These are phyloP conservation scores for Cryphonectria radicalis DNA, from an alignment of 2,329 filamentous ascomycete genomes.

Conservation along the genomic window DNA sequence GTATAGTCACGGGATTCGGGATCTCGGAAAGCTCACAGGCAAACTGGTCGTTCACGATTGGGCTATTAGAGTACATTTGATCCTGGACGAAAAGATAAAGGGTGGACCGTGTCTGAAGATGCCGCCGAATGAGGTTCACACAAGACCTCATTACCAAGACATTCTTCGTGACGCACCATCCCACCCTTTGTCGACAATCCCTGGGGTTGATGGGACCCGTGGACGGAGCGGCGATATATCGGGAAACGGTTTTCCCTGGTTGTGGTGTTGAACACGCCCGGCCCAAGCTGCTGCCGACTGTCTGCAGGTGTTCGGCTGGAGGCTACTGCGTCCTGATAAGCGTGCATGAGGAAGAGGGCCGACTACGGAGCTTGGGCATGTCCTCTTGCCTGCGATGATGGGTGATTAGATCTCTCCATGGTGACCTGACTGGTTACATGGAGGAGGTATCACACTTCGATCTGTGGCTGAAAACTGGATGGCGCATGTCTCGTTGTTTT, in stretches of 20 bases:
- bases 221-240: constrained; percentile 60
- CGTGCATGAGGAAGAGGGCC: constrained; percentile 45
- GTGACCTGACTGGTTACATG: constrained; percentile 59
- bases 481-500: constrained; percentile 57
- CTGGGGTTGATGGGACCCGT: constrained; percentile 37
- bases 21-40: constrained; percentile 53
- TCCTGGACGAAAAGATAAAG: neutral
- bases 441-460: constrained; percentile 70
- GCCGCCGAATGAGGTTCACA: neutral
- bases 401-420: neutral
- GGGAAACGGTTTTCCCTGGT: constrained; percentile 62
- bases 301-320: constrained; percentile 2
- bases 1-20: constrained; percentile 48
- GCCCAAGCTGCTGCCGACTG: constrained; percentile 16
- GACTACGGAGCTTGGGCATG: constrained; percentile 36
- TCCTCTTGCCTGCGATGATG: constrained; percentile 42
- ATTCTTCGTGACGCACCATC: constrained; percentile 36
- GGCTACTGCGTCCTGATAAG: constrained; percentile 32
- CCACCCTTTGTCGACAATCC: constrained; percentile 44
- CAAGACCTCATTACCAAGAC: constrained; percentile 44
- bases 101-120: neutral
- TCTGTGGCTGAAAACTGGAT: constrained; percentile 61
- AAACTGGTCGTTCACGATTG: constrained; percentile 40
- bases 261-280: constrained; percentile 26
- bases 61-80: neutral